Base-by-base conservation (phyloP, 2,329 filamentous ascomycete genomes). In the Pseudocercospora cruenta region DNA sequence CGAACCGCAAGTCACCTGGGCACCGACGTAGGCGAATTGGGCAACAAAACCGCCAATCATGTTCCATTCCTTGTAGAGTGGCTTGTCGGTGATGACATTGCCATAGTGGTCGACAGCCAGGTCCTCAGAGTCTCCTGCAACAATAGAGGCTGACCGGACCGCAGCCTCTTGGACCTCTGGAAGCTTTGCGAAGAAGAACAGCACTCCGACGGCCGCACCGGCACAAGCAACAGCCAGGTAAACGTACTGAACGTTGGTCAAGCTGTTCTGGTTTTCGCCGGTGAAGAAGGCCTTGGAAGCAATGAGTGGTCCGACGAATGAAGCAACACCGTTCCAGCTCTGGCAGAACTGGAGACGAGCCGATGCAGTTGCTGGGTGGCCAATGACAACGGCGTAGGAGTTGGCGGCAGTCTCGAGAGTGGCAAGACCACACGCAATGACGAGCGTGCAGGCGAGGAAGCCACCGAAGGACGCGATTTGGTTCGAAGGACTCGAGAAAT, bases 311-410 rank as follows among this genome's bases (percentile, higher is more conserved):
- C 78, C 77, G 43, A 80, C 73, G 74, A 80, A 80, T 12, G 77
- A 79, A 31, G 78, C 77, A 14, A 79, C 74, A 66, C 74, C 74
- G 69, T 78, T 78, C 77, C 77, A 79, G 24, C 74, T 75, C 67
- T 79, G 78, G 65, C 78, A 79, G 75, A 79, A 79, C 60, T 78
- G 77, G 12, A 79, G 74, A 69, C 78, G 76, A 54, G 76, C 74
- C 60, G 76, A 78, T 2, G 78, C 78, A 36, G 70, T 73, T 10
- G 73, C 72, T 19, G 78, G 78, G 65, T 76, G 70, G 55, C 77
- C 78, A 66, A 79, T 79, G 62, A 79, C 78, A 49, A 79, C 76
- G 22, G 78, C 78, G 70, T 79, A 79, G 7, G 74, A 77, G 77
- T 79, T 79, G 67, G 77, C 77, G 49, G 77, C 69, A 36, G 77